A percentile compares a stretch with the other conserved stretches of the same genome.
Evolutionary conservation across 140 eudicot species (phyloP).

Genomic region (Ambrosia hybrid): DNA sequence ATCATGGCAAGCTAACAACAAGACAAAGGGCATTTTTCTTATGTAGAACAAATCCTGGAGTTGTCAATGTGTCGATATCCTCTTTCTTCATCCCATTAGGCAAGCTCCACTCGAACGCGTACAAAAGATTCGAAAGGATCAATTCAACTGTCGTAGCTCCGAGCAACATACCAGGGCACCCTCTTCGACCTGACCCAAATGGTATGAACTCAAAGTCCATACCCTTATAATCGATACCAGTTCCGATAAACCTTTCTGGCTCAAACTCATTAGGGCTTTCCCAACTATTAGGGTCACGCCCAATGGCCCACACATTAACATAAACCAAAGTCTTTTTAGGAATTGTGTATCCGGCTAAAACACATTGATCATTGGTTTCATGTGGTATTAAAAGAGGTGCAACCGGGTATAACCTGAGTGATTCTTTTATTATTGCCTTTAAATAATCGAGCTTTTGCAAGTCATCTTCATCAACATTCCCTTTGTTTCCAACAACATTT

Average conservation of each 20-base stretch:
- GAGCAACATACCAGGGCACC: conserved; percentile 29
- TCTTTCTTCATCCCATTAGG: conserved; percentile 25
- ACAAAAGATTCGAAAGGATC: conserved; percentile 27
- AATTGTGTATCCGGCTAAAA: conserved; percentile 19
- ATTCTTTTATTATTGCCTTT: conserved; percentile 28
- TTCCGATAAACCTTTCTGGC: conserved; percentile 27
- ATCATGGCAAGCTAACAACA: neutral
- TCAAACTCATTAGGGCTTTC: conserved; percentile 28
- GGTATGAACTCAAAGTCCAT: conserved; percentile 22
- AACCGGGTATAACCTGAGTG: conserved; percentile 26
- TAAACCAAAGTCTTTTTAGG: conserved; percentile 22
- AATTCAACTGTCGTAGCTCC: conserved; percentile 27
- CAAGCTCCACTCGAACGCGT: conserved; percentile 27
- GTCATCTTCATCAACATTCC: conserved; percentile 30
- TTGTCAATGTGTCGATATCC: conserved; percentile 20
- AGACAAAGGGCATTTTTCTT: conserved; percentile 31
- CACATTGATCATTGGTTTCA: conserved; percentile 16
- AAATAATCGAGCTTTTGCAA: conserved; percentile 15
- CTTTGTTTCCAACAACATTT: conserved; percentile 23
- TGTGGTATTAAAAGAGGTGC: conserved; percentile 24
- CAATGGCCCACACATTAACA: conserved; percentile 33
- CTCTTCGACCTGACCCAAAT: conserved; percentile 33
- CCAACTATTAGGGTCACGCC: conserved; percentile 36
- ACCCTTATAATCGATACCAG: conserved; percentile 25
- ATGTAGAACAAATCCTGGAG: conserved; percentile 32